phyloP scores from a whole-genome alignment of 2,329 filamentous ascomycete genomes.

The Aureobasidium melanogenum region DNA sequence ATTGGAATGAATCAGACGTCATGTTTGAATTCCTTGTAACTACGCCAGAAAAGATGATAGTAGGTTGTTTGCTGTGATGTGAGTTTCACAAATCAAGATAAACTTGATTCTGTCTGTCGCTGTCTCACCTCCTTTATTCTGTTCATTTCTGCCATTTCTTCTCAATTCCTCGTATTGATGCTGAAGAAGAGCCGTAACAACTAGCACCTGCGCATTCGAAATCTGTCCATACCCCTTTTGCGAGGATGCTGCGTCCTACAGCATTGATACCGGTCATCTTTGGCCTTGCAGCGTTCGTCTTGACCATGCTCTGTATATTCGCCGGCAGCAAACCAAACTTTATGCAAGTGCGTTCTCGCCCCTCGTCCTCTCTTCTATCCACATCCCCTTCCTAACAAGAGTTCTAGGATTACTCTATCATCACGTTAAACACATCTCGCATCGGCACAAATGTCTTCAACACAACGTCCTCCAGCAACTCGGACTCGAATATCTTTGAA shows the following conservation, averaged over 20 bases:
- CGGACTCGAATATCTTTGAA: conserved; percentile 21
- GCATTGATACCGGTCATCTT: conserved; percentile 43
- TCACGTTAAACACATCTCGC: conserved; percentile 45
- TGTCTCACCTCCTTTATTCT: neutral
- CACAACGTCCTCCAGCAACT: conserved; percentile 19
- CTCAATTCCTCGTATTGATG: neutral
- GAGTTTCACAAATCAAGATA: neutral
- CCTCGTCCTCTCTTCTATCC: too few relatives aligned
- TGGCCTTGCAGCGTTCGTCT: conserved; percentile 46
- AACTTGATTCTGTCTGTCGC: neutral
- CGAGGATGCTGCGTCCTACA: conserved; percentile 40
- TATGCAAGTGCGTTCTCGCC: conserved; percentile 39
- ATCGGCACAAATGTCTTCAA: conserved; percentile 35
- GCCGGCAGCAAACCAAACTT: conserved; percentile 49
- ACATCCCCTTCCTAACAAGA: conserved; percentile 18
- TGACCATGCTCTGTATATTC: conserved; percentile 53
- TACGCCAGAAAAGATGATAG: neutral
- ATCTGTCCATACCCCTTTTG: neutral
- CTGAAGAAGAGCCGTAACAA: neutral
- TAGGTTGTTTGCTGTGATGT: conserved; percentile 1
- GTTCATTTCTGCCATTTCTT: neutral
- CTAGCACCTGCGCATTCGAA: neutral
- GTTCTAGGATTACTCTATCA: conserved; percentile 23
- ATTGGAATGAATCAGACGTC: conserved; percentile 12
- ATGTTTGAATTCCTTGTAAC: conserved; percentile 8